Conservation (phyloP, 2,329 filamentous ascomycete species). For the Dryadomyces quercus-mongolicae region DNA sequence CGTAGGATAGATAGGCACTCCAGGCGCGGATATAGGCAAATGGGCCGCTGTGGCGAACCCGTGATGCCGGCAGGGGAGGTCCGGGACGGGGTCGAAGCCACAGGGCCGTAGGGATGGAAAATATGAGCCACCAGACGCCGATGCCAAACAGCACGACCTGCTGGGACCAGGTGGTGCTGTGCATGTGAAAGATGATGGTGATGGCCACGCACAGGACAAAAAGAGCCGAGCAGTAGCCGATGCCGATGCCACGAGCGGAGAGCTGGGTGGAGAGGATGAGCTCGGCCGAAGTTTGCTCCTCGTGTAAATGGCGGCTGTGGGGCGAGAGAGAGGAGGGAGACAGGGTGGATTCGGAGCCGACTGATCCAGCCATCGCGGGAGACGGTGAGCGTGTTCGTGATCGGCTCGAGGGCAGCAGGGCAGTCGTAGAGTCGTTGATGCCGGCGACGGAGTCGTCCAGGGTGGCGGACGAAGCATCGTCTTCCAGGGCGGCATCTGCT, state of each 20-base stretch:
- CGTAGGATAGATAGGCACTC: slow-evolving; percentile 57
- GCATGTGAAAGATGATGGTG: slow-evolving; percentile 57
- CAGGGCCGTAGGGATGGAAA: slow-evolving; percentile 76
- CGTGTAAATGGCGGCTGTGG: slow-evolving; percentile 12
- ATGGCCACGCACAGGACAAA: slow-evolving; percentile 76
- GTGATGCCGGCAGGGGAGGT: slow-evolving; percentile 50
- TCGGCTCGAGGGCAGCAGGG: slow-evolving; percentile 26
- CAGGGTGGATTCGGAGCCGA: not conserved
- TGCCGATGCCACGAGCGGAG: slow-evolving; percentile 84
- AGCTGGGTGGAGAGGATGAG: slow-evolving; percentile 79
- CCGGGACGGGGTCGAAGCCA: slow-evolving; percentile 85
- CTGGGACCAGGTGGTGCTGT: slow-evolving; percentile 73
- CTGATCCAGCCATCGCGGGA: not conserved
- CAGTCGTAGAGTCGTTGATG: slow-evolving; percentile 25
- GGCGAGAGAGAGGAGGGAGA: not conserved
- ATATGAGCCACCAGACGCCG: slow-evolving; percentile 84
- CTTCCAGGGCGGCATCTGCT: slow-evolving; percentile 1
- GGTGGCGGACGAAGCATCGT: slow-evolving; percentile 14
- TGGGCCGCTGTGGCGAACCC: not conserved
- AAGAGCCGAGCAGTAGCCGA: slow-evolving; percentile 80
- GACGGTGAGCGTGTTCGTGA: not conserved
- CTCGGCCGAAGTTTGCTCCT: slow-evolving; percentile 49
- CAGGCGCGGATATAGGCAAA: slow-evolving; percentile 19
- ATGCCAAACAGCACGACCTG: slow-evolving; percentile 78
- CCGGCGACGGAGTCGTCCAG: not conserved